Evolutionary conservation across 352 stramenopile genomes (phyloP).

Genomic region (Phytophthora macrochlamydospora): DNA sequence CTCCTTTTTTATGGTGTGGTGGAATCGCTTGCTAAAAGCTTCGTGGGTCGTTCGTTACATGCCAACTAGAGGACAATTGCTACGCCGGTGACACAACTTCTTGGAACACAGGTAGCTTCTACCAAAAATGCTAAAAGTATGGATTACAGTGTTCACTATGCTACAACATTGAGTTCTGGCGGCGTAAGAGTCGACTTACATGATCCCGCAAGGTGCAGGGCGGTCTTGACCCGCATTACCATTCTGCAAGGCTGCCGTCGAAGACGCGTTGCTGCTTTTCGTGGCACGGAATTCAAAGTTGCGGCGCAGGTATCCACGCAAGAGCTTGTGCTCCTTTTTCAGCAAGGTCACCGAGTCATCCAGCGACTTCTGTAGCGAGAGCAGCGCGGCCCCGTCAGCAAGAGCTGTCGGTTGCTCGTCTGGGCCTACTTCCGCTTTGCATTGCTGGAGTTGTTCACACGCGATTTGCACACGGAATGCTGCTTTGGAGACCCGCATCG

Average conservation of each 20-base stretch:
- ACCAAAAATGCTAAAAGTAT: constrained; percentile 25
- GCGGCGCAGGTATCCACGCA: constrained; percentile 77
- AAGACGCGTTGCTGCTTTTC: constrained; percentile 25
- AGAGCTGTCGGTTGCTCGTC: constrained; percentile 25
- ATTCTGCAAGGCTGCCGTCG: constrained; percentile 10
- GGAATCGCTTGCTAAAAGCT: background rate
- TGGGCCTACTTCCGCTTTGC: constrained; percentile 28
- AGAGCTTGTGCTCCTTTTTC: constrained; percentile 64
- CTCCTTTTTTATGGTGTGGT: background rate
- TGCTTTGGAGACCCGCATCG: constrained; percentile 77
- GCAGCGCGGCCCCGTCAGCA: constrained; percentile 20
- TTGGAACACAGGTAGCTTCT: too few species aligned
- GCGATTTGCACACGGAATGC: constrained; percentile 82
- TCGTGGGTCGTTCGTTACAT: background rate
- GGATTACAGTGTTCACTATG: constrained; percentile 9
- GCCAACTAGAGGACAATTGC: background rate
- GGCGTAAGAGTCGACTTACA: constrained; percentile 27
- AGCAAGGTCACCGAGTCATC: constrained; percentile 37
- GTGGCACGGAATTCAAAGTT: constrained; percentile 76
- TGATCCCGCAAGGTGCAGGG: constrained; percentile 35
- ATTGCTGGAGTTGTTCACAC: constrained; percentile 67
- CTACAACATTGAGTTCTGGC: constrained; percentile 9
- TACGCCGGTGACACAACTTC: too few species aligned
- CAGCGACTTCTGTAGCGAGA: constrained; percentile 34
- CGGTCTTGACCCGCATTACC: constrained; percentile 22